These are phyloP conservation scores for Emmonsia crescens DNA, from an alignment of 2,329 filamentous ascomycete genomes.

Conservation along the genomic window DNA sequence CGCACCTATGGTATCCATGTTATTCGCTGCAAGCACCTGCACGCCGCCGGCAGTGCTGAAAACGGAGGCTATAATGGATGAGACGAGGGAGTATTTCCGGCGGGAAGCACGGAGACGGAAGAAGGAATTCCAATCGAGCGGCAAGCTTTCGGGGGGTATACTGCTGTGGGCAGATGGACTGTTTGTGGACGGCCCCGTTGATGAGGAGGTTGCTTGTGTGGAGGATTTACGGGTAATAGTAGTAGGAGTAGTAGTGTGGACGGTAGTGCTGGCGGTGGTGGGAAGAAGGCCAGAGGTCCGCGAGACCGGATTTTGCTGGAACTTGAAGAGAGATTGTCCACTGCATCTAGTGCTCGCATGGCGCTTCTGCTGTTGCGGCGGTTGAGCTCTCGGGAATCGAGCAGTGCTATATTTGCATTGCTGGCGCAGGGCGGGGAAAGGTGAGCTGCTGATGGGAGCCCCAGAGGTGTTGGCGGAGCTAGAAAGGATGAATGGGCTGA, in stretches of 20 bases:
- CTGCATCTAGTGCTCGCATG: slow-evolving; percentile 16
- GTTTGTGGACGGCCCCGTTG: background rate
- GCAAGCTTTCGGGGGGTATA: slow-evolving; percentile 2
- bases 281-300: slow-evolving; percentile 3
- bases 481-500: slow-evolving; percentile 17
- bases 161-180: background rate
- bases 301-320: background rate
- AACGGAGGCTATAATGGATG: slow-evolving; percentile 57
- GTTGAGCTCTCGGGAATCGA: slow-evolving; percentile 9
- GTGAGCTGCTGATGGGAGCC: background rate
- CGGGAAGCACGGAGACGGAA: slow-evolving; percentile 81
- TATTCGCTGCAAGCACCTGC: slow-evolving; percentile 53
- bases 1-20: slow-evolving; percentile 54
- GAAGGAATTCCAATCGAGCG: slow-evolving; percentile 83
- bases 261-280: slow-evolving; percentile 10
- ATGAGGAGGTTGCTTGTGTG: slow-evolving; percentile 1
- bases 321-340: slow-evolving; percentile 11
- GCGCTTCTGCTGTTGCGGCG: slow-evolving; percentile 16
- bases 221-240: background rate
- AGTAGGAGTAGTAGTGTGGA: background rate
- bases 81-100: slow-evolving; percentile 69
- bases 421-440: slow-evolving; percentile 1
- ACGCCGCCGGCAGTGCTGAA: slow-evolving; percentile 45
- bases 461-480: background rate
- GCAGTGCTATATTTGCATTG: slow-evolving; percentile 3